These are phyloP conservation scores for Blepharisma japonicum DNA, from an alignment of 73 alveolate genomes.

Conservation along the genomic window DNA sequence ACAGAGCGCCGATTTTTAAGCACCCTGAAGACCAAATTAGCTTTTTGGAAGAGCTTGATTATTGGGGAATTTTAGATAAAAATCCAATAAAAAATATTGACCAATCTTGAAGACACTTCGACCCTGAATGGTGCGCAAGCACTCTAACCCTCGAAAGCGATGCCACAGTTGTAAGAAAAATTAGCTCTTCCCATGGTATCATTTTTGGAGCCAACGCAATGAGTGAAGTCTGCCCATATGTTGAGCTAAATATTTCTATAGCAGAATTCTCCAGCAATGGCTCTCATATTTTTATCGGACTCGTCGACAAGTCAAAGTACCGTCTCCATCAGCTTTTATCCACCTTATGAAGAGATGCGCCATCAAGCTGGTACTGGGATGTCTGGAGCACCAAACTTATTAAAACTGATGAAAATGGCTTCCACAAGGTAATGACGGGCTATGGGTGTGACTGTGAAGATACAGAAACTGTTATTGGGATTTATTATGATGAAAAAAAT, in stretches of 20 bases:
- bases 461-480: conserved; percentile 71
- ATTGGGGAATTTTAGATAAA: conserved; percentile 74
- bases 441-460: conserved; percentile 84
- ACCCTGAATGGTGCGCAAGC: conserved; percentile 75
- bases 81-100: conserved; percentile 40
- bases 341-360: conserved; percentile 84
- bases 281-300: conserved; percentile 72
- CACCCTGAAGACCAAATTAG: conserved; percentile 51
- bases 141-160: conserved; percentile 55
- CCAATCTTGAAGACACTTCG: conserved; percentile 49
- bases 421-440: conserved; percentile 67
- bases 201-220: conserved; percentile 64
- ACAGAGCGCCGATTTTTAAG: conserved; percentile 65
- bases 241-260: conserved; percentile 68
- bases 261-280: conserved; percentile 57
- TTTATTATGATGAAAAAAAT: conserved; percentile 67
- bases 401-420: conserved; percentile 76
- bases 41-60: conserved; percentile 75
- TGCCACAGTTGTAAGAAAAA: conserved; percentile 47
- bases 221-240: conserved; percentile 62
- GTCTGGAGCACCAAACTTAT: conserved; percentile 79
- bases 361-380: conserved; percentile 71
- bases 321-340: conserved; percentile 57
- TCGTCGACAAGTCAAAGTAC: conserved; percentile 71
- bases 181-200: conserved; percentile 67